Base-by-base conservation (phyloP, 164 flowering plant genomes). In the Stephania cephalantha region DNA sequence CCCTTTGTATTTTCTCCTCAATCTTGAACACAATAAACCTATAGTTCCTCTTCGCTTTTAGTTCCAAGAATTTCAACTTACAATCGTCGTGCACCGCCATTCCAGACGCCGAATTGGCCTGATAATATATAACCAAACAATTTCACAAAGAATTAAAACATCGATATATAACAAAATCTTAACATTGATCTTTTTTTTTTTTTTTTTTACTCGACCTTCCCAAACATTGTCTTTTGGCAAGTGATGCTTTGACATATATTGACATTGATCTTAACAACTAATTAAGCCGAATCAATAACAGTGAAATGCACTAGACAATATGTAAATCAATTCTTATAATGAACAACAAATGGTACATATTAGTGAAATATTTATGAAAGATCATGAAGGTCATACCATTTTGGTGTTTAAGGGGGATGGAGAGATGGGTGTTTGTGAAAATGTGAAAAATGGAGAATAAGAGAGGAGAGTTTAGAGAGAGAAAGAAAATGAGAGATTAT, bases 81-180 rank as follows among this genome's bases (percentile, higher is more conserved):
- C 94, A 90, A 1, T 88, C 88, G 75, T 91, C 97, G 0, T 78
- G 22, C 52, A 91, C 96, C 7, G 91, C 91, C 92, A 90, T 91
- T 71, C 96, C 96, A 68, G 96, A 90, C n/a, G 96, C 85, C 68
- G 94, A 81, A 74, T 91, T 89, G 73, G 93, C 90, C 95, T 88
- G 4, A 35, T 35, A 35, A 35, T 25, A 25, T 25, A 25, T 35
- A 35, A 72, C 53, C 9, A 74, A 35, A 65, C 53, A 72, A 42
- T 1, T 74, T 45, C 17, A 25, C 25, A 44, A 68, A 67, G 4
- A 35, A 42, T 11, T 53, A 46, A 6, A 25, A 30, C 11, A 22
- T 25, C 0, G 55, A 50, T 2, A 48, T 8, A 8, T 48, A 58
- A 58, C 20, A 58, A 58, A 12, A 58, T 58, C 6, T 58, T 9